These are phyloP conservation scores for Fraxinus baroniana DNA, from an alignment of 305 asterid genomes.

Conservation along the genomic window DNA sequence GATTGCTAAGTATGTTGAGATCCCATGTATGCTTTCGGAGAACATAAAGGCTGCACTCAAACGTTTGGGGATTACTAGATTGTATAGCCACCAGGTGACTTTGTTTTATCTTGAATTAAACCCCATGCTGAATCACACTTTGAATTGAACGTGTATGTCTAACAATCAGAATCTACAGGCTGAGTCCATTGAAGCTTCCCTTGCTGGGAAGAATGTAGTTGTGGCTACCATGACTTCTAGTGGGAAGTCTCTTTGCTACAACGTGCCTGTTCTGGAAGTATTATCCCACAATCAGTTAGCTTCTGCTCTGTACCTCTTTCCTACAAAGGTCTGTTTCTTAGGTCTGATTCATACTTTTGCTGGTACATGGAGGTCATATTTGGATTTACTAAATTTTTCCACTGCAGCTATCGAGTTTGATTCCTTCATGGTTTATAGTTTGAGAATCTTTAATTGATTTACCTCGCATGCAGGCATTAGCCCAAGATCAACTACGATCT, in stretches of 20 bases:
- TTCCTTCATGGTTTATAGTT: conserved; percentile 14
- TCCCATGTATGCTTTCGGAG: conserved; percentile 72
- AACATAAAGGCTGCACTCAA: conserved; percentile 60
- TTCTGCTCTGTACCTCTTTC: conserved; percentile 90
- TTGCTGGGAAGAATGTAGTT: conserved; percentile 81
- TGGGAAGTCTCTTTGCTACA: conserved; percentile 98
- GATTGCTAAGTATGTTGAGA: conserved; percentile 63
- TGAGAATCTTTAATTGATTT: conserved; percentile 23
- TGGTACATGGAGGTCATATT: conserved; percentile 19
- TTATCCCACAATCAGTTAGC: conserved; percentile 59
- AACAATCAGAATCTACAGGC: conserved; percentile 46
- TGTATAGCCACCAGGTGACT: conserved; percentile 89
- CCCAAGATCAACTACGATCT: conserved; percentile 94
- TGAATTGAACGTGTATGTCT: conserved; percentile 23
- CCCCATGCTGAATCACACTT: conserved; percentile 8
- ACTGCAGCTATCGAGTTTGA: conserved; percentile 18
- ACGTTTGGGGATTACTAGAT: conserved; percentile 59
- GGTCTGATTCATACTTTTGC: conserved; percentile 3
- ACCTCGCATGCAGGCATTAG: conserved; percentile 70
- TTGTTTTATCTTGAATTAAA: conserved; percentile 14
- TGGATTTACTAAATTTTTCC: conserved; percentile 20
- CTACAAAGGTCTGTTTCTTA: conserved; percentile 69
- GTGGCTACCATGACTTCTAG: conserved; percentile 98
- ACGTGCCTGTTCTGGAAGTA: conserved; percentile 85
- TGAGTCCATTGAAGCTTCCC: conserved; percentile 79